Evolutionary conservation across 208 protist genomes (phyloP), one percentile per base, ranked within the genome.

Genomic region (Crithidia acanthocephali): DNA sequence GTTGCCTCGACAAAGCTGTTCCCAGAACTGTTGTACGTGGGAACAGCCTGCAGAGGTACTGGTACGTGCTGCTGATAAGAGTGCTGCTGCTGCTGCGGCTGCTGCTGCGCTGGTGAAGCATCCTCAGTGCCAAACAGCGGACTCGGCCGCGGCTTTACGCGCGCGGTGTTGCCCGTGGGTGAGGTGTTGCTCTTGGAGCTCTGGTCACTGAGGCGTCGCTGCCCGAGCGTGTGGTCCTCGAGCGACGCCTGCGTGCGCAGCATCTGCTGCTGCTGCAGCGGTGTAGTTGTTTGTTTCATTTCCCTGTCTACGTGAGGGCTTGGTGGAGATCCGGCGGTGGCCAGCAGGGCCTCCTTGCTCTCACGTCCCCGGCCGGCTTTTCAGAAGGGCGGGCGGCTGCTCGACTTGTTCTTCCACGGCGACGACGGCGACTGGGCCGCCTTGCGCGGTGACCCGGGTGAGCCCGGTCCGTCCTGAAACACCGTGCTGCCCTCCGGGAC

Each of bases 291-390:
- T 40, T 65, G 59, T 23, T 27, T 18, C 27, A 65, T 65, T 33
- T 63, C 53, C 70, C 23, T 63, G 59, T 63, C 60, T 55, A 50
- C 27, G 25, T 37, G 70, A 61, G 52, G 22, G 70, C 51, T 75
- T 23, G 37, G 47, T 9, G 40, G 30, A 22, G 23, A n/a, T 32
- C 33, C 8, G 32, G 33, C 20, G 8, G 69, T 44, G 25, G 8
- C 35, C 59, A 56, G 50, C 30, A 57, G 20, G 16, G 4, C 37
- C 20, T 55, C 52, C 61, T 5, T 23, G 18, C 53, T 65, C 56
- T 68, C 55, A 44, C 55, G 40, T 68, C 70, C 32, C 62, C 42
- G 55, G 55, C 55, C 60, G 70, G 62, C 40, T 76, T 44, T 65
- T 76, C 70, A 76, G 70, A 69, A 76, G 50, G 59, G 69, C 18